Base-by-base conservation (phyloP, 129 eudicot species). In the Logfia minima region DNA sequence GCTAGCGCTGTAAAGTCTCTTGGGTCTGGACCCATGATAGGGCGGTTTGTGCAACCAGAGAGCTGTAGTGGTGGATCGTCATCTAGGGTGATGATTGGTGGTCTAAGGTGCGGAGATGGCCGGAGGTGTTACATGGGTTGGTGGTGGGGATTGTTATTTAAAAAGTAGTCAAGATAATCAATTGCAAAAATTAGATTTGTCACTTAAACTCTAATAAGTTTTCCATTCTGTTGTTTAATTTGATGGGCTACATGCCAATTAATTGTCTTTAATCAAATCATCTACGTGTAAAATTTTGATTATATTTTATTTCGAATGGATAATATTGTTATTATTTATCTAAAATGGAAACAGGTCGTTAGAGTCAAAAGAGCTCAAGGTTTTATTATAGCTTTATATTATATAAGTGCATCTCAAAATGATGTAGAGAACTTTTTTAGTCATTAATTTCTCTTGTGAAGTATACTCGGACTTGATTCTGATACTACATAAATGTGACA, bases 131-230 rank as follows among this genome's bases (percentile, higher is more conserved):
- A 78, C 82, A 81, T 85, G 87, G 87, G 85, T 61, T 39, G 72
- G 78, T 77, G 62, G 61, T 66, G 72, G 13, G 53, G 14, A 72
- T 66, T 68, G 7, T 48, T 74, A 59, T 34, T 18, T 82, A 64
- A 77, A 86, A 76, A 45, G n/a, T 37, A 75, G 21, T 70, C 75
- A 86, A 63, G 89, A 84, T 78, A 85, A 89, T 48, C 84, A 84
- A 56, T 52, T 80, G 77, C 87, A 84, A 65, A 89, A 82, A 76
- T 81, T 92, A 56, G 97, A 92, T 62, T 87, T 92, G 81, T 84
- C 97, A 37, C 90, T 92, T 43, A 89, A 84, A 83, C 89, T 92
- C 43, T 92, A 70, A 53, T 43, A 65, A 64, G 68, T 68, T 28
- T 51, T 59, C 17, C 18, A 5, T 39, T 58, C 76, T 29, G 52